These are phyloP conservation scores for Corymbia calophylla DNA, from an alignment of 441 rosid species.

Conservation along the genomic window DNA sequence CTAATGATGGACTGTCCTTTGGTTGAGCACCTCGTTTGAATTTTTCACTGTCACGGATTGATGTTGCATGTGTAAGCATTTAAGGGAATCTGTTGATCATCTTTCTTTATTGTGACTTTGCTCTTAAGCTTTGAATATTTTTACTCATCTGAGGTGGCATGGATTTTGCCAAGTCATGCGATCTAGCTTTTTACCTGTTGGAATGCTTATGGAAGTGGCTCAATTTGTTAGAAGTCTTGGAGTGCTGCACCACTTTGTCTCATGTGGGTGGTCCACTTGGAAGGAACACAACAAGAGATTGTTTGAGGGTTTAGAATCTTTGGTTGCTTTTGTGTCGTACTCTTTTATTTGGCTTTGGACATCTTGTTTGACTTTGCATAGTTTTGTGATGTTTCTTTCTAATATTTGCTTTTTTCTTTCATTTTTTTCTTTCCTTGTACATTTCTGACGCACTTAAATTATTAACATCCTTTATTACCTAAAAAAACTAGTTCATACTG, in stretches of 20 bases:
- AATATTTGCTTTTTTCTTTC: neutral
- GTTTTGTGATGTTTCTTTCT: neutral
- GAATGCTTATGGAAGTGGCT: neutral
- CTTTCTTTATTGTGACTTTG: neutral
- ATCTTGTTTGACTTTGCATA: neutral
- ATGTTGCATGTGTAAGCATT: neutral
- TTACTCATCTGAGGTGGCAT: neutral
- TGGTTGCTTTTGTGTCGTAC: neutral
- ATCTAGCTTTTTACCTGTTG: neutral
- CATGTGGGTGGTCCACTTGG: neutral
- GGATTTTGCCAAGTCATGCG: neutral
- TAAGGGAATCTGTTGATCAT: neutral
- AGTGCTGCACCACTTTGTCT: neutral
- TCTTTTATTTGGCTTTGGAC: neutral
- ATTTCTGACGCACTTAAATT: neutral
- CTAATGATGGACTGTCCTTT: neutral
- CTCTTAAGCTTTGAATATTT: neutral
- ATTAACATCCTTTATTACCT: neutral
- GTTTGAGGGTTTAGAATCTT: neutral
- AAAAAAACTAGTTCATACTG: neutral
- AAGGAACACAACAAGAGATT: neutral
- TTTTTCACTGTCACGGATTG: neutral
- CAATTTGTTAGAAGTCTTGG: neutral
- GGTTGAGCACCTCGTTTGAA: neutral
- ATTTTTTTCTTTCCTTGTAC: neutral